Evolutionary conservation across 352 stramenopile genomes (phyloP).

Genomic region (Globisporangium polare): DNA sequence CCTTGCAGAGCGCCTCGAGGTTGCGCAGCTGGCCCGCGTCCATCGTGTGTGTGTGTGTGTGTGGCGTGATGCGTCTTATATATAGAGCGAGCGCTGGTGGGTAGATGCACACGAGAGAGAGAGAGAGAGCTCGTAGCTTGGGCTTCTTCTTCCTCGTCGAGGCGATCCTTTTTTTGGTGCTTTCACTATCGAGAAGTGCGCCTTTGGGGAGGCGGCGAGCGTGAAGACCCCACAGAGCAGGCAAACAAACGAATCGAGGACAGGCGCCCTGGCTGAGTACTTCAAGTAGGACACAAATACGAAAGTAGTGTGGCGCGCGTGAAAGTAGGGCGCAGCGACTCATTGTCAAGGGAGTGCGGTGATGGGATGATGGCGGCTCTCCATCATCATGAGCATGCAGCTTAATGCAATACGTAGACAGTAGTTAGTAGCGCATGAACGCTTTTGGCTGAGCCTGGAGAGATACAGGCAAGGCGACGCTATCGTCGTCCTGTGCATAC

Average conservation of each 20-base stretch:
- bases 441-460: no score
- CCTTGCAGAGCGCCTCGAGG: slow-evolving; percentile 75
- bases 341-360: not conserved
- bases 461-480: no score
- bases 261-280: not conserved
- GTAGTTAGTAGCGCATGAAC: no score
- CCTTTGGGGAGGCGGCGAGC: not conserved
- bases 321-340: not conserved
- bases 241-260: not conserved
- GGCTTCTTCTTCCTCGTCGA: slow-evolving; percentile 1
- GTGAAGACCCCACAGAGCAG: not conserved
- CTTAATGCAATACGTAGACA: no score
- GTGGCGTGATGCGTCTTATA: not conserved
- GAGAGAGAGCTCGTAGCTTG: not conserved
- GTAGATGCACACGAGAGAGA: not conserved
- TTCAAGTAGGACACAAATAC: not conserved
- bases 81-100: not conserved
- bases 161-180: slow-evolving; percentile 7
- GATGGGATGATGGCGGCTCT: not conserved
- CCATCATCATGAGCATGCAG: not conserved
- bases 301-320: not conserved
- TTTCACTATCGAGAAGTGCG: slow-evolving; percentile 5
- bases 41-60: slow-evolving; percentile 25
- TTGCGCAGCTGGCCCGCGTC: slow-evolving; percentile 74
- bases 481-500: no score